Conservation (phyloP, 1,284 basidiomycete species). For the Tilletia setariae region DNA sequence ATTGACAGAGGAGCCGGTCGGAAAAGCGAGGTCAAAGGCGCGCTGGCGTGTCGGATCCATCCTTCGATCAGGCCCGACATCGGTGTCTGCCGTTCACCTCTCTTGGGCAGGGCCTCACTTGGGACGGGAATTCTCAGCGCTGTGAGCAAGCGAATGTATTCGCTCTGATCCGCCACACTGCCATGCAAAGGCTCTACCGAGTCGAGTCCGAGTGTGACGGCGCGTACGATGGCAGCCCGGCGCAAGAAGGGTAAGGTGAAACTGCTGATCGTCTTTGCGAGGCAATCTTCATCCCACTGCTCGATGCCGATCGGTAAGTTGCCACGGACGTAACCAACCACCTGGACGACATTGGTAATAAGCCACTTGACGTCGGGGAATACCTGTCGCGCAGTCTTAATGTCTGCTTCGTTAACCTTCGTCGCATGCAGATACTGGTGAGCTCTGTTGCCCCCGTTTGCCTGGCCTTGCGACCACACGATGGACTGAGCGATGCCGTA, state of each 20-base stretch:
- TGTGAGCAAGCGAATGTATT: conserved; percentile 42
- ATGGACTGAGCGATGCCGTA: conserved; percentile 52
- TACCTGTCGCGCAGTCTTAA: conserved; percentile 33
- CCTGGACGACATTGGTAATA: conserved; percentile 48
- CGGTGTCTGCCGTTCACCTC: conserved; percentile 44
- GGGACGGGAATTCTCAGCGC: conserved; percentile 43
- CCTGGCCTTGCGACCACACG: conserved; percentile 37
- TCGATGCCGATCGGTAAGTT: conserved; percentile 54
- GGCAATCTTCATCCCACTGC: conserved; percentile 45
- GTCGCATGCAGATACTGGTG: conserved; percentile 30
- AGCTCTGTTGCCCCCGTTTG: conserved; percentile 17
- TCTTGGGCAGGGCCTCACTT: conserved; percentile 38
- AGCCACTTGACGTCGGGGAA: conserved; percentile 52
- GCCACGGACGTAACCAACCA: conserved; percentile 51
- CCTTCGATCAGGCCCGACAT: conserved; percentile 50
- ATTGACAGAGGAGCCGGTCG: conserved; percentile 48
- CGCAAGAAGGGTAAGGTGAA: conserved; percentile 94
- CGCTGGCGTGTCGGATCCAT: conserved; percentile 53
- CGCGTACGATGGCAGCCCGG: conserved; percentile 78
- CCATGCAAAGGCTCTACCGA: background rate
- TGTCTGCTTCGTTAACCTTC: conserved; percentile 28
- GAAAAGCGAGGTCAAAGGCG: conserved; percentile 49
- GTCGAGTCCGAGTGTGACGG: conserved; percentile 62
- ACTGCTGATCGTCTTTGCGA: conserved; percentile 81
- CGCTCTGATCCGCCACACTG: conserved; percentile 20